A percentile compares a stretch with the other conserved stretches of the same genome.
phyloP scores from a whole-genome alignment of 768 basidiomycete species.

The Hortiboletus flavorubellus region DNA sequence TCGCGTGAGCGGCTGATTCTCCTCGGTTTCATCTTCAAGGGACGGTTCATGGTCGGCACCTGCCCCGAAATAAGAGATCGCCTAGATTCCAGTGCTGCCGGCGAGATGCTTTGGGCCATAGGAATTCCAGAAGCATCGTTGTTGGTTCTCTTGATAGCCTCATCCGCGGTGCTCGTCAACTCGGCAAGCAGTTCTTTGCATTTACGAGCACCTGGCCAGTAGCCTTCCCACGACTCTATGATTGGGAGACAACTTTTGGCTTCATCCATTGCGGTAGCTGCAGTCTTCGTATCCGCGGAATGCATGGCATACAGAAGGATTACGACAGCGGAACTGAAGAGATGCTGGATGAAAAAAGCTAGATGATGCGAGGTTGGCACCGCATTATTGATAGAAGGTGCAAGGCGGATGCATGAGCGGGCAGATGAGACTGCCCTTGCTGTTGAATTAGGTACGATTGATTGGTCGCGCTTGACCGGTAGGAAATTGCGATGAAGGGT shows the following conservation, averaged over 20 bases:
- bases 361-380: constrained; percentile 85
- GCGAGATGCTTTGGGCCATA: constrained; percentile 24
- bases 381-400: constrained; percentile 78
- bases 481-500: constrained; percentile 87
- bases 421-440: constrained; percentile 81
- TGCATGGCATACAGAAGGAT: constrained; percentile 86
- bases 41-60: constrained; percentile 45
- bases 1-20: constrained; percentile 61
- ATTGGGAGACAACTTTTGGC: constrained; percentile 68
- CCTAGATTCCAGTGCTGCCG: constrained; percentile 47
- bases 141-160: constrained; percentile 48
- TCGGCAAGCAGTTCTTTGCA: constrained; percentile 79
- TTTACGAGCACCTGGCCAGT: constrained; percentile 86
- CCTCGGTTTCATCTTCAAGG: constrained; percentile 48
- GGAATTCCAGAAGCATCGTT: constrained; percentile 22
- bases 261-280: constrained; percentile 78
- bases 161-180: constrained; percentile 63
- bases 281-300: constrained; percentile 59
- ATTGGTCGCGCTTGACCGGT: constrained; percentile 72
- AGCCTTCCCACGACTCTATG: constrained; percentile 77
- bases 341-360: constrained; percentile 85
- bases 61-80: constrained; percentile 48
- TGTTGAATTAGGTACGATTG: constrained; percentile 66
- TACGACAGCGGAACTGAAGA: constrained; percentile 87
- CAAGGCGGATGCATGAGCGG: constrained; percentile 80